Evolutionary conservation across 202 grass and related monocot species (phyloP).

Genomic region (Setaria viridis): DNA sequence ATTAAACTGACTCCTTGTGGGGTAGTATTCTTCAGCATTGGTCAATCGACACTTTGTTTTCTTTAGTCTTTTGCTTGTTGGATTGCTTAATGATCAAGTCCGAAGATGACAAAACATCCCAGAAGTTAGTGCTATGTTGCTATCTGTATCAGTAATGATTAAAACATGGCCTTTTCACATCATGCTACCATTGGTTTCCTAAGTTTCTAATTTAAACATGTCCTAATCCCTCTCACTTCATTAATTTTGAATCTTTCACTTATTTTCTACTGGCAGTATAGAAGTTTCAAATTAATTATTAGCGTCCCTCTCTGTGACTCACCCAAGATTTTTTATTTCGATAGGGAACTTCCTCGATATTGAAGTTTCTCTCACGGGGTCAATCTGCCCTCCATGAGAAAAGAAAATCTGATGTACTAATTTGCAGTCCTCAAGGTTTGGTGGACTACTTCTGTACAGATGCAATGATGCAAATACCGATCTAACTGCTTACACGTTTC

Average conservation of each 20-base stretch:
- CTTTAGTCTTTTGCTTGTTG: constrained; percentile 17
- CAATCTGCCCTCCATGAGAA: constrained; percentile 44
- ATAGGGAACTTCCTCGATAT: constrained; percentile 70
- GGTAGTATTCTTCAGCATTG: constrained; percentile 10
- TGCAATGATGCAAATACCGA: constrained; percentile 5
- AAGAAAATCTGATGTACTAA: constrained; percentile 35
- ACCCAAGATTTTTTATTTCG: constrained; percentile 10
- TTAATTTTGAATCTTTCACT: not conserved
- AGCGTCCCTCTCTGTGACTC: not conserved
- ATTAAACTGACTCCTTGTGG: constrained; percentile 3
- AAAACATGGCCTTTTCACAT: not conserved
- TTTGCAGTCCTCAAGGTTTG: constrained; percentile 56
- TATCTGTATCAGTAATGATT: constrained; percentile 3
- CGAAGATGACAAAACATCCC: not conserved
- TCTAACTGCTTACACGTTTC: not conserved
- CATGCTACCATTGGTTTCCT: not conserved
- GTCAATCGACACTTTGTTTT: not conserved
- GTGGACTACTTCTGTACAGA: not conserved
- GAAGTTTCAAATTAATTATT: not conserved
- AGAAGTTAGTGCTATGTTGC: not conserved
- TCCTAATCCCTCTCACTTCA: not conserved
- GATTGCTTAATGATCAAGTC: not conserved
- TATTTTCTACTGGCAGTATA: constrained; percentile 6
- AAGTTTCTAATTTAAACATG: constrained; percentile 2
- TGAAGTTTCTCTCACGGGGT: constrained; percentile 74